Percentiles rank a stretch among this genome's conserved stretches.
These are phyloP conservation scores for Naganishia onofrii DNA, from an alignment of 768 basidiomycete genomes.

Conservation along the genomic window DNA sequence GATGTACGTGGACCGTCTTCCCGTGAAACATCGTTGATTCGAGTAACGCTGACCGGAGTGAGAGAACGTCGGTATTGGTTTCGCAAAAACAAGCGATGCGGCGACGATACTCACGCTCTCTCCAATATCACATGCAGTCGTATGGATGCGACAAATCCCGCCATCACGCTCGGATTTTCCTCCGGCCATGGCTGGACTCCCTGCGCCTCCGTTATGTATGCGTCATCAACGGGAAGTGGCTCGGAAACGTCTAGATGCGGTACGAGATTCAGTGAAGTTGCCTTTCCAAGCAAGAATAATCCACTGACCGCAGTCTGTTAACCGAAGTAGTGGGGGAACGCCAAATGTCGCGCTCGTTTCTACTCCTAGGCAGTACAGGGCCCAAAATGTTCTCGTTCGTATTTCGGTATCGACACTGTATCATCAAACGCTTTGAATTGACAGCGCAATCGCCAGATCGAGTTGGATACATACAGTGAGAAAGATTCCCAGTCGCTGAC, in stretches of 20 bases:
- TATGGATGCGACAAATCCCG: constrained; percentile 32
- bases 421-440: background rate
- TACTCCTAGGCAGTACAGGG: constrained; percentile 34
- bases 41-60: constrained; percentile 24
- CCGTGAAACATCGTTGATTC: constrained; percentile 27
- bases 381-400: constrained; percentile 37
- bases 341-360: constrained; percentile 37
- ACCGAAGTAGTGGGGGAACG: constrained; percentile 31
- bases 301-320: constrained; percentile 34
- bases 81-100: too few species aligned
- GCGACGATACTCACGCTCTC: constrained; percentile 29
- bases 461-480: constrained; percentile 13
- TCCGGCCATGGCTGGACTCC: constrained; percentile 30
- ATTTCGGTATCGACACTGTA: constrained; percentile 33
- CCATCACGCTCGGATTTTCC: constrained; percentile 32
- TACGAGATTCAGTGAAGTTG: constrained; percentile 4
- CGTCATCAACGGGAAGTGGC: constrained; percentile 34
- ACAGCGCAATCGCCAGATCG: background rate
- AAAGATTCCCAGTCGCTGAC: constrained; percentile 34
- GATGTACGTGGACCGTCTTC: background rate
- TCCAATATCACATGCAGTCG: constrained; percentile 37
- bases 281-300: background rate
- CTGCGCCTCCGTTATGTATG: constrained; percentile 28
- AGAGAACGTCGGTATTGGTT: background rate
- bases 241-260: constrained; percentile 31